These are phyloP conservation scores for Penicillium expansum DNA, from an alignment of 2,329 filamentous ascomycete species.

Conservation along the genomic window DNA sequence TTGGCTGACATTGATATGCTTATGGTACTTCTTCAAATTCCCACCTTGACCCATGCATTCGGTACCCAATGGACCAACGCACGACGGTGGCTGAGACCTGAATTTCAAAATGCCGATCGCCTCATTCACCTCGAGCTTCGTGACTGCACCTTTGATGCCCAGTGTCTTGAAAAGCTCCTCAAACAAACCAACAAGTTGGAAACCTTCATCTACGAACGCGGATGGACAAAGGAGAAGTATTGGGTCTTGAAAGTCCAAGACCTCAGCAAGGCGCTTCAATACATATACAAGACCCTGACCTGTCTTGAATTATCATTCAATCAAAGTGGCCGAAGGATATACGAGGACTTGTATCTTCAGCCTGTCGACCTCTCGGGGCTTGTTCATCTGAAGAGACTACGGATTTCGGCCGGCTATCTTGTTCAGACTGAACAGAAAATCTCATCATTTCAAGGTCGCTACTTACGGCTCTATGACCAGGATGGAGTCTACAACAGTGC, in stretches of 20 bases:
- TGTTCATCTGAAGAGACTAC: neutral
- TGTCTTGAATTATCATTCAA: neutral
- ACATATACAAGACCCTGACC: neutral
- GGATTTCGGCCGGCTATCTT: neutral
- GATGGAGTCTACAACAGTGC: neutral
- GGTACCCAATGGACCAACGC: neutral
- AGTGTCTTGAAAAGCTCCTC: neutral
- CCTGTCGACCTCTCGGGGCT: neutral
- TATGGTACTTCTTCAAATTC: neutral
- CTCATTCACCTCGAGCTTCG: neutral
- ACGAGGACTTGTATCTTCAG: neutral
- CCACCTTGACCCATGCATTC: neutral
- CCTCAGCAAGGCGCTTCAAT: neutral
- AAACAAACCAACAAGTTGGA: neutral
- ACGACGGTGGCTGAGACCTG: neutral
- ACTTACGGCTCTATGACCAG: neutral
- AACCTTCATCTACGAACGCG: neutral
- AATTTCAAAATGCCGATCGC: too few relatives aligned
- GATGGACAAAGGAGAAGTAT: neutral
- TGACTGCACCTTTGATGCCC: neutral
- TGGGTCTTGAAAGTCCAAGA: neutral
- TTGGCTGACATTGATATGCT: neutral
- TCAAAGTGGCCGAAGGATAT: neutral
- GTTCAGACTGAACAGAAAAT: neutral
- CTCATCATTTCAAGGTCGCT: too few relatives aligned